Conservation (phyloP, 164 flowering plant species). For the Chloranthus sessilifolius region DNA sequence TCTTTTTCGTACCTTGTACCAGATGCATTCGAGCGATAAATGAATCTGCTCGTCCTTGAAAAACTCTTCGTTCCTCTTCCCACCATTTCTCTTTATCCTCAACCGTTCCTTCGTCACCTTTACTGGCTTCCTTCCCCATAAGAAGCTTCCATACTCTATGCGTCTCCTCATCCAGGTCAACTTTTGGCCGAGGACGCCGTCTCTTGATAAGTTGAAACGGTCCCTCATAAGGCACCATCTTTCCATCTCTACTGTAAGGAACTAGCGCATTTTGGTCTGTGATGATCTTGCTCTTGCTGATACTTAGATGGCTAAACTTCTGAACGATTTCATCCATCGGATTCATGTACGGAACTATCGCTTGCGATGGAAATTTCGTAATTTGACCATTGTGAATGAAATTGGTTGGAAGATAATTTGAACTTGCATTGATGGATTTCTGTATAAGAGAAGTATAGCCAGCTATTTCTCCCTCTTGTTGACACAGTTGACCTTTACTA, state of each 20-base stretch:
- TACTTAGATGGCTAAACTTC: constrained; percentile 29
- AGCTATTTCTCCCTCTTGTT: constrained; percentile 6
- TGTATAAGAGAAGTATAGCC: not conserved
- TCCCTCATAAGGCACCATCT: constrained; percentile 55
- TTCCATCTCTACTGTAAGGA: constrained; percentile 43
- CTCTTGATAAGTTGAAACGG: constrained; percentile 33
- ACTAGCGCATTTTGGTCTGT: constrained; percentile 47
- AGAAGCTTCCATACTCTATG: constrained; percentile 81
- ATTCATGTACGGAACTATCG: constrained; percentile 10
- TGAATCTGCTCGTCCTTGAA: constrained; percentile 75
- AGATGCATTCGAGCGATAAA: constrained; percentile 96
- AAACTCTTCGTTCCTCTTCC: constrained; percentile 80
- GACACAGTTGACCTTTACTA: constrained; percentile 7
- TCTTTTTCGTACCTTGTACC: constrained; percentile 69
- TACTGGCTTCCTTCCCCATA: constrained; percentile 51
- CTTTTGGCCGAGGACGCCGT: constrained; percentile 67
- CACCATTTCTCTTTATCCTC: constrained; percentile 75
- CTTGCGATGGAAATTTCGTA: constrained; percentile 35
- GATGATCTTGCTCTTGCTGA: constrained; percentile 24
- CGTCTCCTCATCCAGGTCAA: constrained; percentile 86
- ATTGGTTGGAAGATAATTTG: constrained; percentile 1
- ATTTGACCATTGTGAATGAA: not conserved
- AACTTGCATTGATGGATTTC: constrained; percentile 1
- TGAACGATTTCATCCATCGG: constrained; percentile 37
- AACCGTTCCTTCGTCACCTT: constrained; percentile 65